Evolutionary conservation across 495 filamentous ascomycete species (phyloP), one percentile per base, ranked within the genome.

Genomic region (Parmelia sp.): DNA sequence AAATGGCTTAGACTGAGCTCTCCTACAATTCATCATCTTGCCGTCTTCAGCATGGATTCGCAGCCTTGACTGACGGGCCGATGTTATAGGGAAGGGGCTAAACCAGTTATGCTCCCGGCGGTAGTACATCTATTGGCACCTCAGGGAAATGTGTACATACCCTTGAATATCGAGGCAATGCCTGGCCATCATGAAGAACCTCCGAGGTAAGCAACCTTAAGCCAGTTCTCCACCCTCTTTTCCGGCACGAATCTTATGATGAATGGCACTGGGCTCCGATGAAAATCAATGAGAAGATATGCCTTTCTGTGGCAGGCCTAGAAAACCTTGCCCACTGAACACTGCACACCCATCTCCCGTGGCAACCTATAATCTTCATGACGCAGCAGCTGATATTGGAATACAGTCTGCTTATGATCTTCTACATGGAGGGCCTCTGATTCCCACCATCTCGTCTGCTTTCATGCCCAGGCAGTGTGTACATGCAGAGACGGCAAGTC

Each of bases 241-340:
- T 68, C 17, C 36, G 49, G 45, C 40, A 49, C 47, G 9, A 60
- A 39, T 72, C 64, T 71, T 71, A 88, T 90, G 93, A 98, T 97
- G 92, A 96, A 90, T 83, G 92, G 93, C 94, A 98, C 94, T 98
- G 94, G 94, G 95, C 94, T 96, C 92, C 91, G 93, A 97, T 68
- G n/a, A 69, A 79, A 74, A 65, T 77, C 78, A 77, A 80, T 91
- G 90, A 92, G 79, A 76, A 86, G 90, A 96, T 78, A 94, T 80
- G 90, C 91, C 91, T 84, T 82, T 85, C 90, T 90, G 91, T 74
- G 92, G 90, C 91, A 96, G 92, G 93, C 94, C 91, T 97, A 96
- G 93, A 96, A 98, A 98, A 96, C 94, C 92, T 96, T 84, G 92
- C 90, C 92, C 90, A 92, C 94, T 98, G 94, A 97, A 53, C 2